Percentiles rank a stretch among this genome's conserved stretches.
These are phyloP conservation scores for Phytophthora constricta DNA, from an alignment of 352 stramenopile genomes.

Conservation along the genomic window DNA sequence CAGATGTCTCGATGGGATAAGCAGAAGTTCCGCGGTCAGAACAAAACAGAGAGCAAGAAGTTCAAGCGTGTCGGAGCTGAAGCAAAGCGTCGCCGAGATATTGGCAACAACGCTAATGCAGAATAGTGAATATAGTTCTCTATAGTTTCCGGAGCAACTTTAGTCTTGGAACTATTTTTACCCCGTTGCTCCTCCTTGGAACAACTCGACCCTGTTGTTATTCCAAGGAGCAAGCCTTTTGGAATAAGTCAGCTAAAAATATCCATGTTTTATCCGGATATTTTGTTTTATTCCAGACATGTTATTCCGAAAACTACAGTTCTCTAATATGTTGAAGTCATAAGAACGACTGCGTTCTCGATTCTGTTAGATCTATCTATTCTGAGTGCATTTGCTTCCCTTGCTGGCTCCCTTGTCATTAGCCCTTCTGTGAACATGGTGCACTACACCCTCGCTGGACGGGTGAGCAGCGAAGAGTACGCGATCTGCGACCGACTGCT, in stretches of 20 bases:
- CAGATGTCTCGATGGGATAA: slow-evolving; percentile 73
- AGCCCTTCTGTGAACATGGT: slow-evolving; percentile 40
- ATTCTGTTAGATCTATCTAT: too few species aligned
- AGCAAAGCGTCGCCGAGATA: slow-evolving; percentile 51
- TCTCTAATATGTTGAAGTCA: not conserved
- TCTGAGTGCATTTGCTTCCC: slow-evolving; percentile 1
- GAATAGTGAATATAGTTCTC: too few species aligned
- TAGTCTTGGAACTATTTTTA: too few species aligned
- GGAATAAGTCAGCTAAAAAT: too few species aligned
- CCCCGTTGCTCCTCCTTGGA: too few species aligned
- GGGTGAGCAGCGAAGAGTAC: slow-evolving; percentile 77
- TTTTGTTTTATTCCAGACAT: too few species aligned
- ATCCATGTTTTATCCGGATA: too few species aligned
- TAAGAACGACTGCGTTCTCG: not conserved
- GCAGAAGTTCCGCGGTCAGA: slow-evolving; percentile 74
- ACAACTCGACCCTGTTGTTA: too few species aligned
- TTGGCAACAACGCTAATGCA: slow-evolving; percentile 21
- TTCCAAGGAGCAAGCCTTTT: too few species aligned
- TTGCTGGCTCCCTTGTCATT: not conserved
- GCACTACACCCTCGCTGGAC: slow-evolving; percentile 66
- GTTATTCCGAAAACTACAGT: too few species aligned
- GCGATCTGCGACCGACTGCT: slow-evolving; percentile 76
- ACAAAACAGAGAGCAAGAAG: slow-evolving; percentile 88
- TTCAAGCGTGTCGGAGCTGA: slow-evolving; percentile 72
- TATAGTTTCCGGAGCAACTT: too few species aligned